Evolutionary conservation across 2,329 filamentous ascomycete species (phyloP), one percentile per base, ranked within the genome.

Genomic region (Trichoderma lentiforme): DNA sequence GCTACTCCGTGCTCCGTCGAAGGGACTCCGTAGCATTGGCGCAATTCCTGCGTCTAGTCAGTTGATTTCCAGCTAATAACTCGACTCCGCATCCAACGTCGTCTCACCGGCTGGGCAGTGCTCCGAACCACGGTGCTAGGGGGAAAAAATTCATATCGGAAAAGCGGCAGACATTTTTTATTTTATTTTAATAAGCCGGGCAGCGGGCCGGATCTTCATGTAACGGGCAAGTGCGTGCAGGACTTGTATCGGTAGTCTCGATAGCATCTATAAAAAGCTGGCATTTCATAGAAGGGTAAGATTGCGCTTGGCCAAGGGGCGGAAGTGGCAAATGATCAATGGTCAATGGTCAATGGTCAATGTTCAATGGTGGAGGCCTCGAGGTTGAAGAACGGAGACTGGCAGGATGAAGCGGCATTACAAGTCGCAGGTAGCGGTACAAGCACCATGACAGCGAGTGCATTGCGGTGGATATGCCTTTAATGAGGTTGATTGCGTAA

Each of bases 401-500:
- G 21, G 18, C 36, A 43, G 65, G 12, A 68, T 36, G 53, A 66
- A 66, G 47, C 39, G 36, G 61, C 61, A 32, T 36, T 66, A 28
- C 18, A 66, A 65, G 63, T 36, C 43, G 43, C 47, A 53, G n/a
- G 47, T 30, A 32, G 51, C 26, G 53, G 28, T 47, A 53, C 34
- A 57, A 30, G 65, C 53, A 43, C 53, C 57, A 34, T 32, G 53
- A 43, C 51, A 24, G 34, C 39, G 64, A 30, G 53, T 68, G 66
- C 66, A 69, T 69, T 26, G 66, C 28, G 36, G 67, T 70, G 67
- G 67, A 53, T 70, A 70, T 70, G 39, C 57, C n/a, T 70, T 70
- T 70, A 70, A 70, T 70, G 67, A 70, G 21, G 57, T 51, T 28
- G 57, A 51, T 53, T 36, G 30, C 11, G n/a, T 53, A 30, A 14